A percentile compares a stretch with the other conserved stretches of the same genome.
These are phyloP conservation scores for Globisporangium takayamanum DNA, from an alignment of 352 stramenopile genomes.

Conservation along the genomic window DNA sequence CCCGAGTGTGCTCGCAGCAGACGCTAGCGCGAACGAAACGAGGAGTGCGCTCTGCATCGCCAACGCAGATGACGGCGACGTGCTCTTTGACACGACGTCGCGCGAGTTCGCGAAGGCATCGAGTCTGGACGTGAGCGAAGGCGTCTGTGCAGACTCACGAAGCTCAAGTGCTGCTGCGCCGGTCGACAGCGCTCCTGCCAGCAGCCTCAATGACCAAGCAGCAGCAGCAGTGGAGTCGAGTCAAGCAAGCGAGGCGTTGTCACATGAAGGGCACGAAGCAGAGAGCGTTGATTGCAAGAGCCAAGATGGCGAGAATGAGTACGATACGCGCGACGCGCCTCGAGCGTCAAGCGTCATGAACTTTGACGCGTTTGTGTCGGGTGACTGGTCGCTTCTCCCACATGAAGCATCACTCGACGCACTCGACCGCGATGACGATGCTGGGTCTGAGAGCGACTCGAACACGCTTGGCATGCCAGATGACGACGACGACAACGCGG, in stretches of 20 bases:
- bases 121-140: too few relatives aligned
- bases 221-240: background rate
- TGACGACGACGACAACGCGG: constrained; percentile 3
- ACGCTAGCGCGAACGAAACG: background rate
- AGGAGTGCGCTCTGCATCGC: background rate
- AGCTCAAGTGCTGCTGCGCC: background rate
- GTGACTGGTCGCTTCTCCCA: constrained; percentile 3
- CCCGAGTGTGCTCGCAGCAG: background rate
- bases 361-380: constrained; percentile 14
- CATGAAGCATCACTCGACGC: background rate
- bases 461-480: constrained; percentile 1
- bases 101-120: too few relatives aligned
- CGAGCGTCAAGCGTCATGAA: constrained; percentile 9
- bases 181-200: background rate
- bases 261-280: background rate
- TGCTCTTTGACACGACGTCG: constrained; percentile 1
- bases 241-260: background rate
- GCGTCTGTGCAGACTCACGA: too few relatives aligned
- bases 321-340: too few relatives aligned
- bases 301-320: too few relatives aligned
- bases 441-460: background rate
- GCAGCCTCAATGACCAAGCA: background rate
- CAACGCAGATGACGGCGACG: background rate
- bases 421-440: background rate
- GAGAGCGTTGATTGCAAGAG: background rate